A percentile compares a stretch with the other conserved stretches of the same genome.
Conservation (phyloP, 2,329 filamentous ascomycete genomes). For the Ascochyta koolunga region DNA sequence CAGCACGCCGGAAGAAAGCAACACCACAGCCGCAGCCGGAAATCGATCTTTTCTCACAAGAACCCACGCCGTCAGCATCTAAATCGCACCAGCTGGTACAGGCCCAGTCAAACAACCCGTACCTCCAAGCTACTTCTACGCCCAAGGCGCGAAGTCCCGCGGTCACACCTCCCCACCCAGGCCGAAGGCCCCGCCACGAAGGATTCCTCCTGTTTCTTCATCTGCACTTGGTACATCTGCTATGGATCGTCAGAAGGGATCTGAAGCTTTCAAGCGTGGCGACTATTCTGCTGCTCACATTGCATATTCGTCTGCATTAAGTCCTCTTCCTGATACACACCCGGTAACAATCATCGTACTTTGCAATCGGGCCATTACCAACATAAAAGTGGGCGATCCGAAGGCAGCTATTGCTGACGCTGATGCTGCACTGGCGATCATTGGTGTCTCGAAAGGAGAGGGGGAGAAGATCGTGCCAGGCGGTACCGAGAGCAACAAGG, state of each 20-base stretch:
- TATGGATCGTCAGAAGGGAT: constrained; percentile 78
- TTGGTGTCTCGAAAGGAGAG: constrained; percentile 79
- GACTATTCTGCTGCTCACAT: constrained; percentile 88
- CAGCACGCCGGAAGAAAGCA: constrained; percentile 77
- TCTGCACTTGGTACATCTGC: constrained; percentile 76
- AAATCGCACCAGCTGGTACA: constrained; percentile 42
- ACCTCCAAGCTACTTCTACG: constrained; percentile 37
- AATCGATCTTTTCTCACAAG: constrained; percentile 65
- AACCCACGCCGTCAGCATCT: constrained; percentile 32
- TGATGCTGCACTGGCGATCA: constrained; percentile 77
- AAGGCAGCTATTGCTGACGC: constrained; percentile 86
- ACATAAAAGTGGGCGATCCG: constrained; percentile 88
- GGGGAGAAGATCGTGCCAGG: constrained; percentile 77
- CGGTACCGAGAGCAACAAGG: constrained; percentile 66
- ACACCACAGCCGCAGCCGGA: constrained; percentile 52
- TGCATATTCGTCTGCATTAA: constrained; percentile 79
- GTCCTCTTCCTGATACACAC: constrained; percentile 75
- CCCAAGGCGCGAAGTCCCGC: constrained; percentile 43
- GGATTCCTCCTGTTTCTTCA: constrained; percentile 71
- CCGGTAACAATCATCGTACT: constrained; percentile 87
- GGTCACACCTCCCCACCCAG: constrained; percentile 51
- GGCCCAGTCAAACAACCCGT: constrained; percentile 48
- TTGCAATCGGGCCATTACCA: constrained; percentile 88
- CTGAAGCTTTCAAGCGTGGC: constrained; percentile 89
- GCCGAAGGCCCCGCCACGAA: constrained; percentile 60